phyloP scores from a whole-genome alignment of 1,284 basidiomycete species.

The Xerocomus nothofagi region DNA sequence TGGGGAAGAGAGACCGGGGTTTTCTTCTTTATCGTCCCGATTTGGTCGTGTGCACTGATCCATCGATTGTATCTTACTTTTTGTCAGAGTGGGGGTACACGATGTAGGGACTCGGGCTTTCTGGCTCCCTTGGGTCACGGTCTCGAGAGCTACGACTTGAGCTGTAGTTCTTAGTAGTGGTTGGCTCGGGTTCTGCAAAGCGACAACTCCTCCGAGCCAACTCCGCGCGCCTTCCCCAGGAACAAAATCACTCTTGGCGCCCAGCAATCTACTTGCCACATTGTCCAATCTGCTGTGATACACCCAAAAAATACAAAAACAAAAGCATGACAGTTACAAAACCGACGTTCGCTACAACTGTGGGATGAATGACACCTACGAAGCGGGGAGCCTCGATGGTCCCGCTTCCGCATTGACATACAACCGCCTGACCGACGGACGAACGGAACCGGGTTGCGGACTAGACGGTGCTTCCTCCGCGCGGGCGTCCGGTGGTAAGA shows the following conservation, averaged over 20 bases:
- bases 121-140: too few relatives aligned
- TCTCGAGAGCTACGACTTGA: too few relatives aligned
- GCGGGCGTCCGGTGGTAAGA: slow-evolving; percentile 48
- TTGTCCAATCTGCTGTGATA: too few relatives aligned
- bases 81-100: too few relatives aligned
- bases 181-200: too few relatives aligned
- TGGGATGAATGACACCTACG: slow-evolving; percentile 11
- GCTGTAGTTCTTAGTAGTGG: too few relatives aligned
- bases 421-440: slow-evolving; percentile 9
- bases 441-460: slow-evolving; percentile 1
- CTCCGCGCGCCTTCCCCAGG: neutral
- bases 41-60: too few relatives aligned
- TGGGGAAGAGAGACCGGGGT: too few relatives aligned
- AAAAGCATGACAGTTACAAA: neutral
- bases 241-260: neutral
- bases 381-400: slow-evolving; percentile 35
- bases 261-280: neutral
- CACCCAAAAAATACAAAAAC: neutral
- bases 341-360: neutral
- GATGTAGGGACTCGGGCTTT: too few relatives aligned
- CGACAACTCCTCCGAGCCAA: neutral
- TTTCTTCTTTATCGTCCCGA: too few relatives aligned
- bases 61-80: too few relatives aligned
- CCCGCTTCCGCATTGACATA: slow-evolving; percentile 40
- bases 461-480: slow-evolving; percentile 26